These are phyloP conservation scores for Xerocomus brunneocitrinus DNA, from an alignment of 768 basidiomycete species.

Conservation along the genomic window DNA sequence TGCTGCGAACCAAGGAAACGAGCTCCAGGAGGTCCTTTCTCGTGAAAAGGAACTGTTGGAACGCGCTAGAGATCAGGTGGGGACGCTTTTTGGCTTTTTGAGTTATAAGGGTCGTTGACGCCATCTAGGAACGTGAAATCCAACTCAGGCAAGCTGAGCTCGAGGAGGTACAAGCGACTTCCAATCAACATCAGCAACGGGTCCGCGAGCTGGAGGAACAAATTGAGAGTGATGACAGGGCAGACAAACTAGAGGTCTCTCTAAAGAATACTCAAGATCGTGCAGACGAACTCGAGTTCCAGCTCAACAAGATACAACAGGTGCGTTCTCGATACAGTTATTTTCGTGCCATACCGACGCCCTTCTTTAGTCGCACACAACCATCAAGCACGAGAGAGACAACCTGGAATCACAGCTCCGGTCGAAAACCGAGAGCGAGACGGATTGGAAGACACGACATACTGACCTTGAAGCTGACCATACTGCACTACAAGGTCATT, in stretches of 20 bases:
- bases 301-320: slow-evolving; percentile 75
- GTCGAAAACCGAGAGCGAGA: slow-evolving; percentile 39
- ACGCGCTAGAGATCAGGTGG: slow-evolving; percentile 30
- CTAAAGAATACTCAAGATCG: slow-evolving; percentile 77
- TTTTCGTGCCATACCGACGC: not conserved
- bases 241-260: slow-evolving; percentile 66
- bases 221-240: slow-evolving; percentile 78
- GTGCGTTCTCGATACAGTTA: slow-evolving; percentile 32
- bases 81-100: not conserved
- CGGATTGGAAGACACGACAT: slow-evolving; percentile 46
- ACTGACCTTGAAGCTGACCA: slow-evolving; percentile 42
- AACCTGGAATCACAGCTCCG: slow-evolving; percentile 45
- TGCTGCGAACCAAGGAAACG: slow-evolving; percentile 36
- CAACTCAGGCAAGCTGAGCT: slow-evolving; percentile 55
- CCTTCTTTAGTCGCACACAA: slow-evolving; percentile 45
- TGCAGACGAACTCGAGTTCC: slow-evolving; percentile 80
- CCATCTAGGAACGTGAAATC: slow-evolving; percentile 64
- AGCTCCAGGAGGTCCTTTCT: slow-evolving; percentile 33
- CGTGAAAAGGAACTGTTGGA: slow-evolving; percentile 52
- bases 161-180: slow-evolving; percentile 48
- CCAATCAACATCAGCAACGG: slow-evolving; percentile 50
- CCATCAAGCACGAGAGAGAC: slow-evolving; percentile 61
- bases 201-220: slow-evolving; percentile 76
- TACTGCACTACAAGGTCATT: slow-evolving; percentile 36
- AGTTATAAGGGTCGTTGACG: not conserved